Evolutionary conservation across 202 grass and related monocot genomes (phyloP), one percentile per base, ranked within the genome.

Genomic region (Setaria italica): DNA sequence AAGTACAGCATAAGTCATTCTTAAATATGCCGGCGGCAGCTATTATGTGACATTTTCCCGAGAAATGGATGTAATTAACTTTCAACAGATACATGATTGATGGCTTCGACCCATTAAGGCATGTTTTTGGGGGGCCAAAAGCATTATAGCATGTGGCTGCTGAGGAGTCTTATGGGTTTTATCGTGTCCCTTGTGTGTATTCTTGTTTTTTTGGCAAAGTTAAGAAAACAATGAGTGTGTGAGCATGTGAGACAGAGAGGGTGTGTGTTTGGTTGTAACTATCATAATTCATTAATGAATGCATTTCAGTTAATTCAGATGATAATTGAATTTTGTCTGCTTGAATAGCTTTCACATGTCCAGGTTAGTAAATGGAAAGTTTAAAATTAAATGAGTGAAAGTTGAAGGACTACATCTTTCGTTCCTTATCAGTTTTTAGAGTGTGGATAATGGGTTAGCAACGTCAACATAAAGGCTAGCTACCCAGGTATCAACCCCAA

Each of bases 11-110:
- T 21, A 62, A 45, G 65, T 48, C 34, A 4, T 76, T 74, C 60
- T 87, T 72, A 68, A 85, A 85, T 37, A 78, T 17, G 30, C 29
- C 62, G 68, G 35, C 6, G 2, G 57, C 43, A 55, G 70, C 25
- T 66, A 20, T 69, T 45, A 72, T 65, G 46, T 42, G 47, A 80
- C 10, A 46, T 25, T 0, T 33, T 80, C 59, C n/a, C 65, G 57
- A 56, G 7, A 57, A 43, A 42, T 46, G 12, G 58, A 87, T 37
- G 59, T 35, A 71, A 48, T 37, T 76, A 66, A 30, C 66, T 72
- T 79, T 59, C 64, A 79, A 59, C 50, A 59, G 50, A 37, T 50
- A 86, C 46, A 45, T 15, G 42, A 9, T 60, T 39, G n/a, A 57
- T 77, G 16, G 45, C 15, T 74, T 43, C 9, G 7, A 5, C 32